Base-by-base conservation (phyloP, 495 filamentous ascomycete genomes). In the Acidiella bohemica region DNA sequence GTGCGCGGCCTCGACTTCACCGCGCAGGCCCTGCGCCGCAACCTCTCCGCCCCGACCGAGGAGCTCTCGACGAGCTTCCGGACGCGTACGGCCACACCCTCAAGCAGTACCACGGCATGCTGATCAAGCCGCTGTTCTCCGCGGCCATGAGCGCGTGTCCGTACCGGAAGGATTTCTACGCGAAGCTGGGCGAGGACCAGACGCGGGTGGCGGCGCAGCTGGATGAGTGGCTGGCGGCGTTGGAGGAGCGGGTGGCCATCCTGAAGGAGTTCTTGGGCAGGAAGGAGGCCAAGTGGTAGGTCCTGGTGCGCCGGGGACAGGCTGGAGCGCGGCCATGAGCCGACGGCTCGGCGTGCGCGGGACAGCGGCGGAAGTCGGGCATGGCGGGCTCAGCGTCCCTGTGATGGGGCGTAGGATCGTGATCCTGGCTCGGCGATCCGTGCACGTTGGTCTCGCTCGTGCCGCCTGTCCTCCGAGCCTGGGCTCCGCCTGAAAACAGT, bases 1-100 rank as follows among this genome's bases (percentile, higher is more conserved):
- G 71, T 76, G 30, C 83, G 90, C 32, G 88, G 83, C 32, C 77
- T 95, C 56, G 81, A 93, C 43, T 96, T 97, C 68, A 96, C 88
- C 22, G 70, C 75, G 51, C 70, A 82, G 54, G 80, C 81, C 37
- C 80, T 97, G 27, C 76, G 76, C 55, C 68, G 76, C 52, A 95
- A 90, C 67, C 49, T 83, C 43, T 55, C 65, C 41, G 71, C 78
- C 57, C 50, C 71, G 17, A 37, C 56, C 41, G 68, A 82, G 53
- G 86, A 96, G 61, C 81, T 96, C 46, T 68, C 78, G 20, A 62
- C 67, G 42, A 94, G 86, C 38, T 97, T 97, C 77, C 79, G 81
- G 61, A 56, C 40, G 83, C 90, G 46, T 97, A 96, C 65, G 72
- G 66, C 53, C 62, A 59, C 41, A 92, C 88, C 39, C 81, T 97